Evolutionary conservation across 345 rosid species (phyloP), one percentile per base, ranked within the genome.

Genomic region (Pistacia vera): DNA sequence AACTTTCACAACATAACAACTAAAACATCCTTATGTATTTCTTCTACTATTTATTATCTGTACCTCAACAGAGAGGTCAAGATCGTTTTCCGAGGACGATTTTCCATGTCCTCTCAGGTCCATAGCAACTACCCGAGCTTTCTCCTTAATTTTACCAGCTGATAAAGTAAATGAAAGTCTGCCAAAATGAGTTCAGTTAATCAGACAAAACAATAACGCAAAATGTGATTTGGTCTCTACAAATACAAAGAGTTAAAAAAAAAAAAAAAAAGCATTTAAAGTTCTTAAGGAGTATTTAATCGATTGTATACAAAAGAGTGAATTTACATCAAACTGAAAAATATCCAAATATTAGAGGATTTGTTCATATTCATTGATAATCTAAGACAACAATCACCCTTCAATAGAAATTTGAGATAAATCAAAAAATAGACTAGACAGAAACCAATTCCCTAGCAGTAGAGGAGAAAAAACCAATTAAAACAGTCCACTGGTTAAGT

Each of bases 81-180:
- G 75, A 77, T 96, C 99, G 78, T 92, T 86, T 77, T 90, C 97
- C 17, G 97, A 73, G 78, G 79, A 83, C 38, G 98, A 91, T 75
- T 90, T 92, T 51, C 98, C 99, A 38, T 96, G 99, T 63, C 99
- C 99, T 84, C 99, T 90, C 86, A 93, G 65, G 88, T 96, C 99
- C 90, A 96, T 82, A 16, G 97, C 93, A 83, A 92, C 95, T 36
- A 96, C 86, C 12, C 91, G 87, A 36, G 92, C 97, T 81, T 88
- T 91, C 92, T 92, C 97, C 90, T 96, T 96, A 70, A 96, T 89
- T 84, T 78, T 85, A 82, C 89, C 82, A 11, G 98, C 89, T 52
- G 95, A 86, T 28, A 91, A 8, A 61, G 97, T 87, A 89, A 90
- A 96, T 13, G 99, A 96, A 68, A 93, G 97, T 87, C 98, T 96